Base-by-base conservation (phyloP, 257 asterid species). In the Nemophila menziesii region DNA sequence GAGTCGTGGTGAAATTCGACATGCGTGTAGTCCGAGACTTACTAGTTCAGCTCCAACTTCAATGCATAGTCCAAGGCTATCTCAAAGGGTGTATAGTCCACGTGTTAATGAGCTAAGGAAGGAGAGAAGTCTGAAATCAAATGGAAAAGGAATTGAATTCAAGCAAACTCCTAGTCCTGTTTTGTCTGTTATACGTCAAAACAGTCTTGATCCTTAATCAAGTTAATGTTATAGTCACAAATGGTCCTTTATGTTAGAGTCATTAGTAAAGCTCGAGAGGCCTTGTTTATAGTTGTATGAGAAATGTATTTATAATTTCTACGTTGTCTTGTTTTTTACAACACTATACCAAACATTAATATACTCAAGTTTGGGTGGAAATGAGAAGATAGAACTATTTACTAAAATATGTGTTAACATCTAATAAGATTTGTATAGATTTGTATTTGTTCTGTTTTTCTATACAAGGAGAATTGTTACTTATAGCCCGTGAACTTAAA, bases 1-100 rank as follows among this genome's bases (percentile, higher is more conserved):
- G 66, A 75, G 97, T 61, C 93, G 92, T 21, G 97, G 95, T 11
- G 95, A 87, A 65, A 75, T 87, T 4, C 74, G 90, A 7, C 93
- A 58, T 16, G 51, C 74, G 7, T 61, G 71, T 40, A 87, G 95
- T 60, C 95, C 95, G 3, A 74, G 65, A 63, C 57, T 79, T 19
- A 82, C 75, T 11, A 86, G 94, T 56, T 70, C 87, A 14, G 76
- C 76, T 6, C 74, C 75, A 22, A 64, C 80, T 7, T 72, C 80
- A 1, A 40, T 42, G 22, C 46, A 68, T 71, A 78, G 92, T 53
- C 86, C 93, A 12, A 43, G 58, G 40, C 24, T 68, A 22, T 19
- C 71, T 15, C 70, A 60, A 12, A 56, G 62, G 71, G 71, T 61
- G 20, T 55, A 46, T n/a, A 76, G 94, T 60, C 93, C 93, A 11